These are phyloP conservation scores for Ruellia speciosa DNA, from an alignment of 305 asterid species.

Conservation along the genomic window DNA sequence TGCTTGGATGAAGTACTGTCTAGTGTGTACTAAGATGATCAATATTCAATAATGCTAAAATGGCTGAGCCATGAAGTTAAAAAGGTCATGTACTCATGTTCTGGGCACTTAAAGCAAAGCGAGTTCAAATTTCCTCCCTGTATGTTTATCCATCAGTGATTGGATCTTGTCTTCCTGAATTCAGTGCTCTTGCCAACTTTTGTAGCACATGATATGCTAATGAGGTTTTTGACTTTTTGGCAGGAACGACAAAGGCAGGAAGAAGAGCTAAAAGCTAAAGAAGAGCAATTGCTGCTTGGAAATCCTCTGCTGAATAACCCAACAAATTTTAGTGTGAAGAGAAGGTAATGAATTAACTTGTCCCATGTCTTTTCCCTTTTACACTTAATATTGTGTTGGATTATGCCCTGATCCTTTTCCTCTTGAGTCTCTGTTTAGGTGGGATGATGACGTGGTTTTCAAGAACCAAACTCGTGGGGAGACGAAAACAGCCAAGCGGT, in stretches of 20 bases:
- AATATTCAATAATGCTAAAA: too few relatives aligned
- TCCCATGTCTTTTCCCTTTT: background rate
- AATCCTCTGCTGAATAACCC: conserved; percentile 78
- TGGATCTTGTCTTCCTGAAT: background rate
- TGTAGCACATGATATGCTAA: conserved; percentile 7
- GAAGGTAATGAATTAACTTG: conserved; percentile 43
- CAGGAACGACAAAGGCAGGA: conserved; percentile 68
- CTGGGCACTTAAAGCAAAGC: too few relatives aligned
- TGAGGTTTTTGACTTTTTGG: conserved; percentile 16
- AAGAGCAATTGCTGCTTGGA: conserved; percentile 71
- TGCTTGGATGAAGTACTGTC: too few relatives aligned
- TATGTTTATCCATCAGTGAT: background rate
- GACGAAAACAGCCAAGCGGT: conserved; percentile 60
- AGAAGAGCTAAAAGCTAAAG: conserved; percentile 79
- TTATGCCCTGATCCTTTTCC: background rate
- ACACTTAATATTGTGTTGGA: background rate
- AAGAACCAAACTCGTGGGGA: conserved; percentile 94
- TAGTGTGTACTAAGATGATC: too few relatives aligned
- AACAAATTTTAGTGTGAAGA: conserved; percentile 67
- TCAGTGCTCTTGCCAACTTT: conserved; percentile 5
- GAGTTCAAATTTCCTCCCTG: too few relatives aligned
- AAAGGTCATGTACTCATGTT: too few relatives aligned
- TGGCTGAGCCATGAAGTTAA: too few relatives aligned
- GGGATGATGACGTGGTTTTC: conserved; percentile 98
- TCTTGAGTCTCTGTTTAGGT: conserved; percentile 31